Conservation (phyloP, 139 green algal genomes). For the Edaphochlamys debaryana region DNA sequence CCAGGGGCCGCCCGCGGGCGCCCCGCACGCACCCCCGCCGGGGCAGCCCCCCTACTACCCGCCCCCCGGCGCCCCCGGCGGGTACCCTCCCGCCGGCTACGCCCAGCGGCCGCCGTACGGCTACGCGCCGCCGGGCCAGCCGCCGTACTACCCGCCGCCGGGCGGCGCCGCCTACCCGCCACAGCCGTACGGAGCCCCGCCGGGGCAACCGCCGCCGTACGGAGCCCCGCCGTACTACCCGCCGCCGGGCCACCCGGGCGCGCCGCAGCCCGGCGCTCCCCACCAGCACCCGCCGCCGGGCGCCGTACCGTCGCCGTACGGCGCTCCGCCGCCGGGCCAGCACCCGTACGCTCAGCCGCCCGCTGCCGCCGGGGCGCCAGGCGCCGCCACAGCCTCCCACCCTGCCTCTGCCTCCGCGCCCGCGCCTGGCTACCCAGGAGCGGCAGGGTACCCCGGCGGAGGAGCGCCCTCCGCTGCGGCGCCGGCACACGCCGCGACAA, state of each 20-base stretch:
- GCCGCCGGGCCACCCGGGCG: background rate
- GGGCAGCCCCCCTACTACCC: background rate
- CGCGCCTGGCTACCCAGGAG: no score
- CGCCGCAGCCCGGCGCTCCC: no score
- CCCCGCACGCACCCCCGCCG: background rate
- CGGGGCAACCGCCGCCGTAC: no score
- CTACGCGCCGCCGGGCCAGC: background rate
- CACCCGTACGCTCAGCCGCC: no score
- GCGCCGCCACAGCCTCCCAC: no score
- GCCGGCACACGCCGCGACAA: background rate
- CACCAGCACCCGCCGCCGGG: background rate
- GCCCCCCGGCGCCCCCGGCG: background rate
- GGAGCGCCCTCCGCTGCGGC: no score
- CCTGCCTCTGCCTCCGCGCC: no score
- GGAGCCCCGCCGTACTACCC: background rate
- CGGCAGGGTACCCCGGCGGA: no score
- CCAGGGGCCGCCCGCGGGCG: background rate
- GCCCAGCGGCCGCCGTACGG: constrained; percentile 17
- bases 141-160: constrained; percentile 9
- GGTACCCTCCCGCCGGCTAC: background rate
- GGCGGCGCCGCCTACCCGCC: background rate
- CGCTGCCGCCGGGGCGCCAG: no score
- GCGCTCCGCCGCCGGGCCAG: background rate
- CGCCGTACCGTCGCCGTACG: background rate
- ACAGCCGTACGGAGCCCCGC: no score